Base-by-base conservation (phyloP, 2,329 filamentous ascomycete species). In the Hypoxylon sp. region DNA sequence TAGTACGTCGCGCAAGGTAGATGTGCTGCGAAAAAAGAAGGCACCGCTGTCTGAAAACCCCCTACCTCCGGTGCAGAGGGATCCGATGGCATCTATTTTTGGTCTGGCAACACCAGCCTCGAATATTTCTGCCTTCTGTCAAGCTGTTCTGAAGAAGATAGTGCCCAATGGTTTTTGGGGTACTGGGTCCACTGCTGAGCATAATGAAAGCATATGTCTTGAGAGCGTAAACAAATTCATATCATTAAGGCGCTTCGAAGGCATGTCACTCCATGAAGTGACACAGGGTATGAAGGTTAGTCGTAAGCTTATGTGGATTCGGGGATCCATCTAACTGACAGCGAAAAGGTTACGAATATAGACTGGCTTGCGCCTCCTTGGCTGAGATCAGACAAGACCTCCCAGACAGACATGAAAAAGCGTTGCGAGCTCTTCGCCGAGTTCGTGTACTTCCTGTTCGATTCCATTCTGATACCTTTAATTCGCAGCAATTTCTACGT, bases 401-500 rank as follows among this genome's bases (percentile, higher is more conserved):
- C 91, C 62, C 81, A 83, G 62, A 89, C 90, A 0, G 94, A 98
- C 73, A 81, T 86, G 28, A 79, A 80, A 6, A 98, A 97, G 76
- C 89, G 94, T 10, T 81, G 80, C 24, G 91, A 97, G 72, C 83
- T 98, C 0, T 86, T 97, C 50, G 79, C 88, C 55, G 95, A 99
- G 75, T 89, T 98, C 60, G 72, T 98, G 6, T 98, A 97, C 79
- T 99, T 94, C 75, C 69, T 97, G 3, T 95, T 99, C 72, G 95
- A 99, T 77, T 97, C 94, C 0, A 83, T 97, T 20, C 74, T 99
- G 58, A 91, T 98, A 70, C 94, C 95, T 8, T 83, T 99, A 6
- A 85, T 98, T 49, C 88, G 92, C 32, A 89, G 87, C 65, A 94
- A 95, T 72, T 99, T 99, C 72, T 94, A 98, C 73, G 91, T 97